These are phyloP conservation scores for Talaromyces sp. DNA, from an alignment of 2,329 filamentous ascomycete species.

Conservation along the genomic window DNA sequence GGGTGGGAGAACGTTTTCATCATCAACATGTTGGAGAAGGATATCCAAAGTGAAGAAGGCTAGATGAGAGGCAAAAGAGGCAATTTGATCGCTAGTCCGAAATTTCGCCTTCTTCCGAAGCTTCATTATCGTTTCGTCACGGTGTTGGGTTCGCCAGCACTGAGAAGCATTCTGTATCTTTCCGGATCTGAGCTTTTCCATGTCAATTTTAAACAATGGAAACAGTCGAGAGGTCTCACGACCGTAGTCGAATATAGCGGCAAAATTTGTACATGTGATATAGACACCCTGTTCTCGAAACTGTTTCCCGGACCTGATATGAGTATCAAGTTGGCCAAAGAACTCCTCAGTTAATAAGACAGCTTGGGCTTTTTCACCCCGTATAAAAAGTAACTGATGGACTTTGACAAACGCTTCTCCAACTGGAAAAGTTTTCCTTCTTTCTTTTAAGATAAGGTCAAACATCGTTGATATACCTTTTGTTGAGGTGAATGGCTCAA, in stretches of 20 bases:
- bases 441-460: conserved; percentile 43
- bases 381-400: conserved; percentile 46
- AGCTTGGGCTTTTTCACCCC: conserved; percentile 31
- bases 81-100: conserved; percentile 19
- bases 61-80: conserved; percentile 35
- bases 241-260: conserved; percentile 53
- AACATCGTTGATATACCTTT: conserved; percentile 51
- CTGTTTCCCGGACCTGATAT: conserved; percentile 43
- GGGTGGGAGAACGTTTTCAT: conserved; percentile 48
- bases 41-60: conserved; percentile 38
- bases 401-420: conserved; percentile 49
- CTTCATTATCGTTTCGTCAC: background rate
- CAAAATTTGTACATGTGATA: conserved; percentile 50
- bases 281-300: conserved; percentile 52
- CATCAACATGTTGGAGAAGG: conserved; percentile 42
- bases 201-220: conserved; percentile 20
- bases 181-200: too few relatives aligned
- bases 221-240: conserved; percentile 27
- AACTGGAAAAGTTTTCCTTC: conserved; percentile 24
- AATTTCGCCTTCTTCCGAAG: conserved; percentile 8
- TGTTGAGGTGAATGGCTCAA: conserved; percentile 52
- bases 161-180: conserved; percentile 8
- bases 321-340: conserved; percentile 39
- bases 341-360: conserved; percentile 35
- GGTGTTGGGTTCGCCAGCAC: conserved; percentile 13